These are phyloP conservation scores for Rhexocercosporidium sp. DNA, from an alignment of 2,329 filamentous ascomycete species.

Conservation along the genomic window DNA sequence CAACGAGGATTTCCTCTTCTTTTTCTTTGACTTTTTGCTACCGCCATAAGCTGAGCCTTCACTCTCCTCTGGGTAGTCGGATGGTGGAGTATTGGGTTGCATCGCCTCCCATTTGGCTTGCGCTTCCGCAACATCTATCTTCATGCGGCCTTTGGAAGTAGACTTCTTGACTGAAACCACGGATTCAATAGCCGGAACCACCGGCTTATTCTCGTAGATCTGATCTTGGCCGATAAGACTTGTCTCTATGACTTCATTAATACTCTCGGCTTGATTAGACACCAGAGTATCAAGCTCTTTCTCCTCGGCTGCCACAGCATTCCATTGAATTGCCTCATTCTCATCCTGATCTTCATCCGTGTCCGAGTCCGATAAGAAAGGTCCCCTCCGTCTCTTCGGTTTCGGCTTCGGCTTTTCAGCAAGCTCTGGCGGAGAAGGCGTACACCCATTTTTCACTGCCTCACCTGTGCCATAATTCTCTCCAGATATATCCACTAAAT, in stretches of 20 bases:
- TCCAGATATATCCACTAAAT: slow-evolving; percentile 10
- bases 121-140: slow-evolving; percentile 33
- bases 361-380: slow-evolving; percentile 75
- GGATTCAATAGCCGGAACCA: slow-evolving; percentile 20
- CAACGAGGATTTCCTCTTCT: slow-evolving; percentile 7
- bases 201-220: slow-evolving; percentile 29
- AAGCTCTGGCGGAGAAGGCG: slow-evolving; percentile 29
- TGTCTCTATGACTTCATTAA: slow-evolving; percentile 26
- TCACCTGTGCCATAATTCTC: slow-evolving; percentile 1
- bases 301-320: slow-evolving; percentile 29
- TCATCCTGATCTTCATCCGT: slow-evolving; percentile 50
- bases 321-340: slow-evolving; percentile 22
- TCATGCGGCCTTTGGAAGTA: slow-evolving; percentile 24
- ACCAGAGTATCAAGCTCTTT: slow-evolving; percentile 26
- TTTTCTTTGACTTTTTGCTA: slow-evolving; percentile 9
- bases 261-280: slow-evolving; percentile 21
- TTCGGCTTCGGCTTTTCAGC: slow-evolving; percentile 41
- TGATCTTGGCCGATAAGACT: slow-evolving; percentile 23
- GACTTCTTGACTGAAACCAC: slow-evolving; percentile 18
- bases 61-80: slow-evolving; percentile 11
- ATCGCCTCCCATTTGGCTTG: slow-evolving; percentile 40
- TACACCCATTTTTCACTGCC: slow-evolving; percentile 23
- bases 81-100: slow-evolving; percentile 29
- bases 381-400: slow-evolving; percentile 51
- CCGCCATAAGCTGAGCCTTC: slow-evolving; percentile 17